phyloP scores from a whole-genome alignment of 2,329 filamentous ascomycete genomes.

The Stagonosporopsis vannaccii region DNA sequence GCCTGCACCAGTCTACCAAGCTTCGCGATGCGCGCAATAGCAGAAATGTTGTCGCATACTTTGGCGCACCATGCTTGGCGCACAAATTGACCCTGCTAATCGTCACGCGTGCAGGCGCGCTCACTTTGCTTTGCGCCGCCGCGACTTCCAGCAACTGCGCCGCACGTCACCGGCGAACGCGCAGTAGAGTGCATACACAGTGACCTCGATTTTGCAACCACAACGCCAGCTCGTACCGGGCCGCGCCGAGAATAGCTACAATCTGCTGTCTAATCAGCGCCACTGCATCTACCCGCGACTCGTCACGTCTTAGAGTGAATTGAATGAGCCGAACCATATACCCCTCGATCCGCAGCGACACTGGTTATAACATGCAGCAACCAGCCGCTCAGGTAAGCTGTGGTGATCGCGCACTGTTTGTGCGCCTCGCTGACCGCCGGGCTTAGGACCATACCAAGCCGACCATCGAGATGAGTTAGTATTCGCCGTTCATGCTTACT shows the following conservation, averaged over 20 bases:
- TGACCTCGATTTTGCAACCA: slow-evolving; percentile 5
- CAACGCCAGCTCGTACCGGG: slow-evolving; percentile 13
- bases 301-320: slow-evolving; percentile 6
- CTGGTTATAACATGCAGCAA: slow-evolving; percentile 47
- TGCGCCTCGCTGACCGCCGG: slow-evolving; percentile 37
- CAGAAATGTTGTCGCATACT: slow-evolving; percentile 6
- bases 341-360: slow-evolving; percentile 44
- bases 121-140: slow-evolving; percentile 4
- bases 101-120: slow-evolving; percentile 9
- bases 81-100: slow-evolving; percentile 7
- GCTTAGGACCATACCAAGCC: slow-evolving; percentile 44
- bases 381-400: slow-evolving; percentile 62
- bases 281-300: slow-evolving; percentile 12
- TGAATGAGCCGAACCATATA: slow-evolving; percentile 42
- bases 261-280: slow-evolving; percentile 12
- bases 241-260: slow-evolving; percentile 10
- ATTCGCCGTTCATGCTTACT: slow-evolving; percentile 18
- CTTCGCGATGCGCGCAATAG: slow-evolving; percentile 11
- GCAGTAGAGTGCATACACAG: slow-evolving; percentile 3
- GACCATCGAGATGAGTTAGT: slow-evolving; percentile 55
- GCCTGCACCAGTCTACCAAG: slow-evolving; percentile 5
- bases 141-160: slow-evolving; percentile 10
- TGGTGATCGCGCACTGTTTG: slow-evolving; percentile 16
- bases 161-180: slow-evolving; percentile 12
- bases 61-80: slow-evolving; percentile 8